A percentile compares a stretch with the other conserved stretches of the same genome.
phyloP scores from a whole-genome alignment of 1,284 basidiomycete genomes.

The Cryptococcus sp. region DNA sequence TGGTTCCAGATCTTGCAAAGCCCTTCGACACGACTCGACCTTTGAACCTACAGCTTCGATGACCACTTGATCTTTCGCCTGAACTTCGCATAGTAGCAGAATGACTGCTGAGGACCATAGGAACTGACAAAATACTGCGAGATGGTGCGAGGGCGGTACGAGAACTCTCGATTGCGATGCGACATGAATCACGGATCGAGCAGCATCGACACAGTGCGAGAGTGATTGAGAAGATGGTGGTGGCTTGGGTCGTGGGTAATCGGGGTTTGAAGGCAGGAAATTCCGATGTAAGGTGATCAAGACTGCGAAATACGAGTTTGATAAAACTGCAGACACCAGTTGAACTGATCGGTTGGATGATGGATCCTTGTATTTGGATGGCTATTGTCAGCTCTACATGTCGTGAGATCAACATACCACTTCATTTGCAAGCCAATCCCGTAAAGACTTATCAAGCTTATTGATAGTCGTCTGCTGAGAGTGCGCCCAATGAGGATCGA shows the following conservation, averaged over 20 bases:
- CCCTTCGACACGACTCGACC: slow-evolving; percentile 65
- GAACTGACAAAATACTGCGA: slow-evolving; percentile 86
- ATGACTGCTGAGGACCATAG: slow-evolving; percentile 86
- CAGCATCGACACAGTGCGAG: slow-evolving; percentile 42
- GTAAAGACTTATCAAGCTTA: slow-evolving; percentile 66
- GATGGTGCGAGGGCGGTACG: slow-evolving; percentile 78
- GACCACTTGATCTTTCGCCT: slow-evolving; percentile 63
- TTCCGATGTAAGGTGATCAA: slow-evolving; percentile 84
- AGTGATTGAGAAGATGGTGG: slow-evolving; percentile 42
- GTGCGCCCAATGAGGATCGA: slow-evolving; percentile 64
- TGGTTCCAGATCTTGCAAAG: slow-evolving; percentile 75
- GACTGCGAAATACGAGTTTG: slow-evolving; percentile 83
- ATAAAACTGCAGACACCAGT: slow-evolving; percentile 74
- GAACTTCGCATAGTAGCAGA: slow-evolving; percentile 79
- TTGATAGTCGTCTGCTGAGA: slow-evolving; percentile 72
- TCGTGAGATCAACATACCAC: slow-evolving; percentile 28
- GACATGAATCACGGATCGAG: slow-evolving; percentile 59
- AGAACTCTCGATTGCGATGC: slow-evolving; percentile 79
- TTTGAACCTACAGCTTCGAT: slow-evolving; percentile 72
- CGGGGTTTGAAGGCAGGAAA: slow-evolving; percentile 55
- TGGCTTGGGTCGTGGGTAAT: slow-evolving; percentile 39
- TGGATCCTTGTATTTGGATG: slow-evolving; percentile 59
- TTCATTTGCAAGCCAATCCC: slow-evolving; percentile 70
- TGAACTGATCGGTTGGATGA: slow-evolving; percentile 34
- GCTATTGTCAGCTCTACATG: slow-evolving; percentile 45